phyloP scores from a whole-genome alignment of 2,329 filamentous ascomycete genomes.

The Ophioceras dolichostomum region DNA sequence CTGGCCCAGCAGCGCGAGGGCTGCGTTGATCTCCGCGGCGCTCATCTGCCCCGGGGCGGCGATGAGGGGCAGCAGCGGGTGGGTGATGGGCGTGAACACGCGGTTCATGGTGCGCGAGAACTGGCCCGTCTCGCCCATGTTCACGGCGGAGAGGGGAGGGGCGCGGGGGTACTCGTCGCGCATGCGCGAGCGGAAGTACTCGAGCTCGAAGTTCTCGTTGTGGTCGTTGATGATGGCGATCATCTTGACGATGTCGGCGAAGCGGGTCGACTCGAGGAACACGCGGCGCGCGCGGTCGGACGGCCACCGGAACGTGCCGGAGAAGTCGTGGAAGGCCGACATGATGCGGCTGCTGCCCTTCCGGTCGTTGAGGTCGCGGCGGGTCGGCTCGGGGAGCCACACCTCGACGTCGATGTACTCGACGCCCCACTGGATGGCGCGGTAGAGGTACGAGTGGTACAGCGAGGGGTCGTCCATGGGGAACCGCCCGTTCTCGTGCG shows the following conservation, averaged over 20 bases:
- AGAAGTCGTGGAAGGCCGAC: conserved; percentile 87
- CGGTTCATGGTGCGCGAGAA: conserved; percentile 75
- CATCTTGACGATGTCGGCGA: conserved; percentile 85
- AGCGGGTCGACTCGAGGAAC: conserved; percentile 58
- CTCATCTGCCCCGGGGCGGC: conserved; percentile 79
- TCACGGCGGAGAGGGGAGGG: conserved; percentile 70
- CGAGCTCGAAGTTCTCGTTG: conserved; percentile 81
- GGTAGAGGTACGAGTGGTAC: conserved; percentile 69
- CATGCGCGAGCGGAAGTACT: conserved; percentile 75
- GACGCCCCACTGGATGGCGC: conserved; percentile 78
- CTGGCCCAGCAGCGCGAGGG: conserved; percentile 66
- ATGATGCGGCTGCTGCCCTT: conserved; percentile 76
- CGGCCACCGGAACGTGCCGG: conserved; percentile 73
- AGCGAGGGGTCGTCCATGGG: conserved; percentile 68
- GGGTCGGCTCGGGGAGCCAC: conserved; percentile 70
- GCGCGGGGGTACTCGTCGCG: conserved; percentile 53
- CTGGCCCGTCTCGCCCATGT: conserved; percentile 80
- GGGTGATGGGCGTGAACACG: conserved; percentile 79
- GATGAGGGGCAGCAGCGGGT: conserved; percentile 71
- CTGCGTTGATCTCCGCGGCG: conserved; percentile 73
- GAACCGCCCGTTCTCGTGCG: conserved; percentile 69
- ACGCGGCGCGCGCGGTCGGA: conserved; percentile 59
- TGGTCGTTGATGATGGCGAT: conserved; percentile 71
- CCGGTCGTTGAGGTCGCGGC: conserved; percentile 52
- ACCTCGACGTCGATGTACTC: conserved; percentile 86